Evolutionary conservation across 2,329 filamentous ascomycete genomes (phyloP), one percentile per base, ranked within the genome.

Genomic region (Ceratocystiopsis minuta): DNA sequence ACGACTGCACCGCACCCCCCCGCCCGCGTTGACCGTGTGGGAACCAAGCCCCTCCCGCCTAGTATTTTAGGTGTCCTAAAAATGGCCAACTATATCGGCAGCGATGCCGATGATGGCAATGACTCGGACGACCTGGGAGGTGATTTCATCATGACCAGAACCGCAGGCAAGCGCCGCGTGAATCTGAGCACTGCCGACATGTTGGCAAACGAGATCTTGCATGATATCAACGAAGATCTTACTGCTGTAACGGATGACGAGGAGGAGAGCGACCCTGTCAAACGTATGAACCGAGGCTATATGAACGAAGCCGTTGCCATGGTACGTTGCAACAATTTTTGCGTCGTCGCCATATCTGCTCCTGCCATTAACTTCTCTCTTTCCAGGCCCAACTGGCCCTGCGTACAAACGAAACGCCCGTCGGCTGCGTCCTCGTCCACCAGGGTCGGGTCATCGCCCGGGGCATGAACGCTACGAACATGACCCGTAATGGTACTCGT

Each of bases 391-490:
- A 88, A 53, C 72, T 85, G 49, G 90, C 92, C 17, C 73, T 98
- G 39, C 65, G 66, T 51, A 82, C 75, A 47, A 87, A 93, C 52
- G 90, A 98, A 63, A 96, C 92, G 1, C 90, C 90, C 1, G 90
- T 98, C 16, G 92, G 90, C 39, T 98, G 90, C 59, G 86, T 98
- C 31, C 77, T 98, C 41, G 87, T 96, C 17, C 72, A 86, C 55
- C 62, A 83, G 24, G 78, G 76, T 49, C 68, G 75, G 50, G 70
- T 95, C 48, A 86, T 98, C 49, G 87, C 84, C 36, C 73, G 72
- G 48, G 90, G 90, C 47, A 95, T 95, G 82, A 98, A 98, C 54
- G 90, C 92, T 48, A 98, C 90, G 41, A 98, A 95, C 54, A 70
- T 82, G 51, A 90, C 82, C 20, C 75, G 88, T 38, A 77, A 93